Base-by-base conservation (phyloP, 345 rosid species). In the Pistacia atlantica region DNA sequence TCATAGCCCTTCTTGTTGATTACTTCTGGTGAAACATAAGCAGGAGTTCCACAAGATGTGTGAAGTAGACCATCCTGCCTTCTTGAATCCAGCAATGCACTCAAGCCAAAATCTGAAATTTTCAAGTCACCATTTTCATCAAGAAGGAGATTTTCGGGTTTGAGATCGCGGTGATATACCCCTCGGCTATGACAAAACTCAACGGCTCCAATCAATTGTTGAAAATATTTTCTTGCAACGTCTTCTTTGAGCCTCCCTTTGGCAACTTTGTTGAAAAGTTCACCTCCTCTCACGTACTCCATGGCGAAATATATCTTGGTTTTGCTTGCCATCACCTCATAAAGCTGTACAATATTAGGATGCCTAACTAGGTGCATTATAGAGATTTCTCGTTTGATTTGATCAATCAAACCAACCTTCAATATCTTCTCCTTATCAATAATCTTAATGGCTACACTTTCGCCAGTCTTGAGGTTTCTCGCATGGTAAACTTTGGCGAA, bases 21-120 rank as follows among this genome's bases (percentile, higher is more conserved):
- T 28, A 94, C 87, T 78, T 94, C 98, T 0, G 98, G 97, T 0
- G 98, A 94, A 37, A 94, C 98, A 49, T 94, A 92, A 22, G 98
- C 96, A 0, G 98, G 97, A 16, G 98, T 94, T 38, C 98, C 96
- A 56, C 98, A 90, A n/a, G 97, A 86, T 37, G 97, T 94, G 78
- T 94, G 97, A 20, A 94, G 92, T 52, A 94, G 87, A 17, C 98
- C 94, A 70, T 94, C 97, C 70, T 84, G 86, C 67, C 84, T 84
- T 66, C 66, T 84, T 0, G 96, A 86, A 18, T 91, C 94, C 60
- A 17, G 56, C 67, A 90, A 78, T 0, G 97, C 96, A 31, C 94
- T 92, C 35, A 92, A 69, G 14, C 98, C 98, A 6, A 92, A 94
- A 86, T 94, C 98, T 0, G 97, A 81, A 33, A 92, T 87, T 73